Evolutionary conservation across 2,329 filamentous ascomycete genomes (phyloP).

Genomic region (Aspergillus hiratsukae): DNA sequence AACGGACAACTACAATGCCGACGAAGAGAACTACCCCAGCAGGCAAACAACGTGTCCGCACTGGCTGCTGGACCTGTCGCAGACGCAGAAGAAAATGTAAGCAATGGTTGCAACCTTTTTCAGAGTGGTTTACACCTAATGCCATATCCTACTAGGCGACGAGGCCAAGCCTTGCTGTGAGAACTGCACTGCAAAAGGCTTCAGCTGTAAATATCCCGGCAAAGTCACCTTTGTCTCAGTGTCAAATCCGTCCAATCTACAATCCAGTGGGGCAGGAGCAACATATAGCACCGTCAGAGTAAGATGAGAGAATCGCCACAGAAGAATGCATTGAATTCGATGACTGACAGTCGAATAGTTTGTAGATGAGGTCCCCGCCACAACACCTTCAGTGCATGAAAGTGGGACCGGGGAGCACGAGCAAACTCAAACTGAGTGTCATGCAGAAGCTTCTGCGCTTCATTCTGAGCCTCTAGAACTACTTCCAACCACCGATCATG

Average conservation of each 20-base stretch:
- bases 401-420: background rate
- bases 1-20: background rate
- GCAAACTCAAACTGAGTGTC: background rate
- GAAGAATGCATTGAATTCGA: background rate
- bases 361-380: background rate
- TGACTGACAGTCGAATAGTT: background rate
- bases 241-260: slow-evolving; percentile 1
- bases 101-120: background rate
- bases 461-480: background rate
- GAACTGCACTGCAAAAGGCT: slow-evolving; percentile 21
- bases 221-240: slow-evolving; percentile 20
- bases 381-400: background rate
- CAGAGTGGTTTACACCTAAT: background rate
- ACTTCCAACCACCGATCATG: background rate
- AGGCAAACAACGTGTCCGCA: slow-evolving; percentile 22
- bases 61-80: slow-evolving; percentile 23
- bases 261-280: slow-evolving; percentile 2
- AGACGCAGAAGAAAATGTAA: slow-evolving; percentile 23
- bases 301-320: background rate
- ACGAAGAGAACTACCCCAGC: slow-evolving; percentile 18
- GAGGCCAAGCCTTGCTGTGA: slow-evolving; percentile 23
- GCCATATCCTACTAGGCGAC: slow-evolving; percentile 12
- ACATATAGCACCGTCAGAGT: slow-evolving; percentile 18
- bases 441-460: background rate
- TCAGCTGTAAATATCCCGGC: slow-evolving; percentile 20